A percentile compares a stretch with the other conserved stretches of the same genome.
phyloP scores from a whole-genome alignment of 1,284 basidiomycete species.

The Grifola frondosa region DNA sequence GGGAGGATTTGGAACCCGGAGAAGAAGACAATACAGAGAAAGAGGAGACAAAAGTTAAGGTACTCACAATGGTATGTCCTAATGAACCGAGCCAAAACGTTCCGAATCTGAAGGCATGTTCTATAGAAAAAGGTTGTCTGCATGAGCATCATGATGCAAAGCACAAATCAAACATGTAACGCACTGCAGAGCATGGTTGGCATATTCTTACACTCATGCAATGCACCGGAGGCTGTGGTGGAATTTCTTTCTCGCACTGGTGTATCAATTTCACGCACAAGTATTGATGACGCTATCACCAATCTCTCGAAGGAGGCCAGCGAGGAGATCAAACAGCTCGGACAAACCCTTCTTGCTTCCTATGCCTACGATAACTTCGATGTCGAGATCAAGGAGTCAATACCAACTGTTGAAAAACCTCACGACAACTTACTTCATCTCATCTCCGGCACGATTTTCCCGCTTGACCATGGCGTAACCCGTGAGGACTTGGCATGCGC shows the following conservation, averaged over 20 bases:
- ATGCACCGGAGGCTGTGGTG: constrained; percentile 12
- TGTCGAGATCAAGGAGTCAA: constrained; percentile 20
- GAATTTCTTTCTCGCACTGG: constrained; percentile 11
- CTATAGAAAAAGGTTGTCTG: constrained; percentile 7
- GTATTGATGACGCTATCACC: constrained; percentile 15
- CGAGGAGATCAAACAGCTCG: constrained; percentile 11
- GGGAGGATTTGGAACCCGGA: too few species aligned
- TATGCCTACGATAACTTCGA: constrained; percentile 35
- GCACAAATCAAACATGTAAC: constrained; percentile 13
- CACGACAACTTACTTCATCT: constrained; percentile 21
- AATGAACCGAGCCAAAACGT: too few species aligned
- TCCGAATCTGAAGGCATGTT: too few species aligned
- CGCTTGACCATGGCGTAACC: constrained; percentile 22
- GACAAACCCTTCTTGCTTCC: constrained; percentile 18
- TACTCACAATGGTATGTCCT: too few species aligned
- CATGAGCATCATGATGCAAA: constrained; percentile 8
- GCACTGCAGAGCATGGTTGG: constrained; percentile 9
- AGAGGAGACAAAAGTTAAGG: too few species aligned
- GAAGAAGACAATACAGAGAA: too few species aligned
- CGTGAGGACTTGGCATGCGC: constrained; percentile 27
- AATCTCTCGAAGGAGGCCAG: constrained; percentile 20
- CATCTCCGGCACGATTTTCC: constrained; percentile 28
- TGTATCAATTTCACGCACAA: constrained; percentile 5
- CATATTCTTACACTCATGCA: constrained; percentile 12
- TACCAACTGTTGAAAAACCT: constrained; percentile 24